Evolutionary conservation across 495 filamentous ascomycete genomes (phyloP), one percentile per base, ranked within the genome.

Genomic region (Glutinoglossum americanum): DNA sequence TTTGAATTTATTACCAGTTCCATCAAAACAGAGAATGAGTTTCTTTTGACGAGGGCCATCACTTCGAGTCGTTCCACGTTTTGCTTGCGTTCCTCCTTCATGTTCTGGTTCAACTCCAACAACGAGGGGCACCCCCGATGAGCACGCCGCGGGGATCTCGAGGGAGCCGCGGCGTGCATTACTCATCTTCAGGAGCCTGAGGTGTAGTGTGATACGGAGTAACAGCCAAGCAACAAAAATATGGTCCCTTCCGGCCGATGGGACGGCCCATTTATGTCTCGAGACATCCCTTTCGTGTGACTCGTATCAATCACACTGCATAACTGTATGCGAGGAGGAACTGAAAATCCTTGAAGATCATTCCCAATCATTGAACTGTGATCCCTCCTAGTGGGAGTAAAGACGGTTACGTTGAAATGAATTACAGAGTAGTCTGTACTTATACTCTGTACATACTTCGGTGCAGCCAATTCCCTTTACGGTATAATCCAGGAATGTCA

Each of bases 11-110:
- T 94, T 92, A 1, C 87, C 87, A 0, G 88, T 94, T 26, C 88
- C 88, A 65, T 94, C 88, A 59, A 94, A 94, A 63, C 87, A 93
- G 3, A 94, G 72, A 19, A 94, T 79, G 51, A 93, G 74, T 58
- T 77, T 75, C 65, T 71, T 75, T 41, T 13, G 37, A 17, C 37
- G 13, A 17, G 8, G 37, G 37, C 7, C 13, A 9, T 13, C 37
- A 13, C 37, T 13, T 41, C 7, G 37, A 41, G 37, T 13, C 15
- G 17, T 17, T 41, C 6, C 8, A 13, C 5, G 15, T 41, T 41
- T 41, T 13, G 17, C 37, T 41, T 41, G 37, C 15, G 37, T 9
- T 17, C 13, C 17, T 5, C 3, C 37, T 17, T 41, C 37, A 17
- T 41, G 8, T 17, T 41, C 37, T 41, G 37, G 37, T 8, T 17